Evolutionary conservation across 1,284 basidiomycete genomes (phyloP).

Genomic region (Ceratobasidium papillatum): DNA sequence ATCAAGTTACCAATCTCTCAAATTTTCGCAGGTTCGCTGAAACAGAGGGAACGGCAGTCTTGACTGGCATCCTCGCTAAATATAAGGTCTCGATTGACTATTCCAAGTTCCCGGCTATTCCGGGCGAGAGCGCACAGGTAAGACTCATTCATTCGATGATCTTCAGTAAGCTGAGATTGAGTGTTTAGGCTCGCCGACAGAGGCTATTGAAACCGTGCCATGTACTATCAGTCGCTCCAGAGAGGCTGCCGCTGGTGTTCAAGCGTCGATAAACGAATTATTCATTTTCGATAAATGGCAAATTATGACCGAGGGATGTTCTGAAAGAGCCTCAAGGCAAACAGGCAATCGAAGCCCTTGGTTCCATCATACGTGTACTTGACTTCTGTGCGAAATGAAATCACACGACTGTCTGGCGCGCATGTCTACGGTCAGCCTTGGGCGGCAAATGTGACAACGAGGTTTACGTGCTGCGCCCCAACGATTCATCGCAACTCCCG

Average conservation of each 20-base stretch:
- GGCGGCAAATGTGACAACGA: neutral
- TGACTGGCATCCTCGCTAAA: constrained; percentile 9
- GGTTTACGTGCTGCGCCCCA: neutral
- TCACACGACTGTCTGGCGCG: neutral
- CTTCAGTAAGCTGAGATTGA: too few species aligned
- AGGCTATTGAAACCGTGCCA: constrained; percentile 1
- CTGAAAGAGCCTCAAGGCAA: too few species aligned
- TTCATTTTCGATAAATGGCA: neutral
- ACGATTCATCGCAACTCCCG: neutral
- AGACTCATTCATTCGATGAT: neutral
- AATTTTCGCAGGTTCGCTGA: constrained; percentile 37
- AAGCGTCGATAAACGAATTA: neutral
- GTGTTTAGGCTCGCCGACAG: neutral
- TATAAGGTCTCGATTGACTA: constrained; percentile 31
- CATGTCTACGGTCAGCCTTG: neutral
- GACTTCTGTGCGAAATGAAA: neutral
- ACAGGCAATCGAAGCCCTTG: neutral
- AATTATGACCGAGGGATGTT: too few species aligned
- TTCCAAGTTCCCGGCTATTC: constrained; percentile 35
- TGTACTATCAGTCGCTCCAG: neutral
- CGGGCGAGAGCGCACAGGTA: constrained; percentile 12
- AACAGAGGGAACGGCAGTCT: constrained; percentile 30
- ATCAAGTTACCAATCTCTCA: neutral
- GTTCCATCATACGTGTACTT: neutral
- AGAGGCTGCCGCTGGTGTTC: constrained; percentile 18